Conservation (phyloP, 768 basidiomycete genomes). For the Hysterangium stoloniferum region DNA sequence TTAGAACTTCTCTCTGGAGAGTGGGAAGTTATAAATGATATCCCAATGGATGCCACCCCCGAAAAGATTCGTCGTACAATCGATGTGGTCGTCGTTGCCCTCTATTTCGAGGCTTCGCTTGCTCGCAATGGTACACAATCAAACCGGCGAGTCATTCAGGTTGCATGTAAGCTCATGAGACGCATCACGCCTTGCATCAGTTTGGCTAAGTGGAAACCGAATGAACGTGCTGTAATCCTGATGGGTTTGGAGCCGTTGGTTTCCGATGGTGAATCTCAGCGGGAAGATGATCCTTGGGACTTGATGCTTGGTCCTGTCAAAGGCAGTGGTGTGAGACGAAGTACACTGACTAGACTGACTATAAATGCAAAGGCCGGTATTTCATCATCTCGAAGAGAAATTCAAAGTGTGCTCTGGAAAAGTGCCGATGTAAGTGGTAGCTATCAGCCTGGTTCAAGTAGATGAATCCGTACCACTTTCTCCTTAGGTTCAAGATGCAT, state of each 20-base stretch:
- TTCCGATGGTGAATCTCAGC: conserved; percentile 25
- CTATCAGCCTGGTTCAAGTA: background rate
- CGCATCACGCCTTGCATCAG: conserved; percentile 34
- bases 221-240: conserved; percentile 60
- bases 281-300: conserved; percentile 27
- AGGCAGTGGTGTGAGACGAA: conserved; percentile 55
- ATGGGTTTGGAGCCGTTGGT: conserved; percentile 61
- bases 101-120: conserved; percentile 65
- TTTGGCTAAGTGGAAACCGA: conserved; percentile 40
- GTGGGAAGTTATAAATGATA: conserved; percentile 36
- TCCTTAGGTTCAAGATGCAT: conserved; percentile 46
- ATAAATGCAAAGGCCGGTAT: background rate
- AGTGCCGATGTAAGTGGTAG: conserved; percentile 52
- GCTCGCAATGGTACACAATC: conserved; percentile 54
- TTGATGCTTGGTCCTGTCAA: conserved; percentile 41
- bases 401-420: conserved; percentile 60
- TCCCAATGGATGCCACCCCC: conserved; percentile 36
- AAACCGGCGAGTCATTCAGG: conserved; percentile 55
- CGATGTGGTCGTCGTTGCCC: conserved; percentile 57
- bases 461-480: background rate
- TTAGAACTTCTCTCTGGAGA: conserved; percentile 44
- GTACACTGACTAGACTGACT: conserved; percentile 20
- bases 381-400: conserved; percentile 25
- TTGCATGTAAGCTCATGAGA: conserved; percentile 45
- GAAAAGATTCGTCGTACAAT: conserved; percentile 60